Base-by-base conservation (phyloP, 108 stramenopile species). In the Fragilariopsis cylindrus region DNA sequence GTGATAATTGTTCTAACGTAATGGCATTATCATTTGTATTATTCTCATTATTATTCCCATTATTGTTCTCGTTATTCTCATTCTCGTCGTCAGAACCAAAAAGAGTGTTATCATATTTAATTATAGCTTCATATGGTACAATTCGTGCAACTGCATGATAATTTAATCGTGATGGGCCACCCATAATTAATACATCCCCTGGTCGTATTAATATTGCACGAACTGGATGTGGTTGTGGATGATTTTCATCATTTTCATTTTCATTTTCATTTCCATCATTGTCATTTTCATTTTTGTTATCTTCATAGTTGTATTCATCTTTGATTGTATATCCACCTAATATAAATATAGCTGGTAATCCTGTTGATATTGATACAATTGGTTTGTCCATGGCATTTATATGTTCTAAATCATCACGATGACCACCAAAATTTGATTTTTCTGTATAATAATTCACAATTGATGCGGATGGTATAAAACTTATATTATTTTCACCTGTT, bases 101-200 rank as follows among this genome's bases (percentile, higher is more conserved):
- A 2, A 7, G 3, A 13, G 43, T 46, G 16, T 44, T 47, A 5
- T 52, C 49, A 48, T 68, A 50, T 4, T 4, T 44, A 4, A 52
- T 3, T 9, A 39, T 48, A 45, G 67, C 67, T 13, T 55, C 62
- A 9, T 46, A 47, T 12, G 82, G 84, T 7, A 91, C 18, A 0
- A 91, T 49, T 50, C 81, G 76, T 44, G 87, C 85, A 84, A 91
- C 85, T 39, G 84, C 85, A 78, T 91, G 90, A 76, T 85, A 88
- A n/a, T 72, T 54, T 18, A 87, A 54, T 30, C 90, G 81, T 18
- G 77, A 73, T 3, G 82, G 76, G 4, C 90, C 87, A 13, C 79
- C 87, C 66, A 91, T 62, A 18, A 83, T 68, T 77, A 91, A 77
- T n/a, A 88, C 86, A 57, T 91, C 90, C 0, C 90, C 90, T 3